These are phyloP conservation scores for Suillus variegatus DNA, from an alignment of 768 basidiomycete species.

Conservation along the genomic window DNA sequence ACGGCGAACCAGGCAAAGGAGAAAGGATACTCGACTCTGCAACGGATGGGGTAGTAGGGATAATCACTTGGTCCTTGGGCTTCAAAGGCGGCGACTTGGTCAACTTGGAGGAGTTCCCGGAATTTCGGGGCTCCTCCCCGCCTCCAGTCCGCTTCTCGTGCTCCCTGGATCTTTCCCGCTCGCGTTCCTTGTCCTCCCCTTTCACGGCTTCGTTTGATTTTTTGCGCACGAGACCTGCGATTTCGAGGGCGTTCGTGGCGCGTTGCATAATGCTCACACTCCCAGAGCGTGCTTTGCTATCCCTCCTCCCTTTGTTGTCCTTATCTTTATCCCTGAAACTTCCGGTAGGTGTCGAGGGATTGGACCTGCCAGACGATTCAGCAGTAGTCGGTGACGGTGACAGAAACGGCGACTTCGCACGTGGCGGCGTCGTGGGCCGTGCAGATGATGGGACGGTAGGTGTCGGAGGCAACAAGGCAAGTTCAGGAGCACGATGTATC, in stretches of 20 bases:
- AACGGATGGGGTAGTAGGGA: constrained; percentile 55
- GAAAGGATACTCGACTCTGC: constrained; percentile 21
- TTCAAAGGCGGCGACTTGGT: constrained; percentile 71
- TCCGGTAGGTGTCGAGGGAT: constrained; percentile 70
- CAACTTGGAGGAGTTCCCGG: constrained; percentile 57
- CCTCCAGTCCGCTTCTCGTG: constrained; percentile 43
- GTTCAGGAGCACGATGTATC: constrained; percentile 52
- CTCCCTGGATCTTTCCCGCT: constrained; percentile 44
- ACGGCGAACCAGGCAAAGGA: constrained; percentile 62
- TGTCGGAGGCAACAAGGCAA: constrained; percentile 78
- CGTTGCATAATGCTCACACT: constrained; percentile 97
- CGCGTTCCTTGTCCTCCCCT: constrained; percentile 53
- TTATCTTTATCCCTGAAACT: constrained; percentile 59
- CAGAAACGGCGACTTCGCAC: constrained; percentile 51
- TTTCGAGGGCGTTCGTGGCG: constrained; percentile 88
- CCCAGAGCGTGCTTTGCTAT: constrained; percentile 70
- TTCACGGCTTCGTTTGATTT: constrained; percentile 75
- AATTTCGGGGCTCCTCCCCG: constrained; percentile 61
- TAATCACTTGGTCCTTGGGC: constrained; percentile 43
- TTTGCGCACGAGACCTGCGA: constrained; percentile 80
- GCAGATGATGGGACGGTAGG: constrained; percentile 50
- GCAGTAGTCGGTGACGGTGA: constrained; percentile 58
- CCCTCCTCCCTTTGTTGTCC: constrained; percentile 51
- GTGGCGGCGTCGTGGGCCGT: constrained; percentile 53
- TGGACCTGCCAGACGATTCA: constrained; percentile 52